A percentile compares a stretch with the other conserved stretches of the same genome.
These are phyloP conservation scores for Coffea eugenioides DNA, from an alignment of 257 asterid genomes.

Conservation along the genomic window DNA sequence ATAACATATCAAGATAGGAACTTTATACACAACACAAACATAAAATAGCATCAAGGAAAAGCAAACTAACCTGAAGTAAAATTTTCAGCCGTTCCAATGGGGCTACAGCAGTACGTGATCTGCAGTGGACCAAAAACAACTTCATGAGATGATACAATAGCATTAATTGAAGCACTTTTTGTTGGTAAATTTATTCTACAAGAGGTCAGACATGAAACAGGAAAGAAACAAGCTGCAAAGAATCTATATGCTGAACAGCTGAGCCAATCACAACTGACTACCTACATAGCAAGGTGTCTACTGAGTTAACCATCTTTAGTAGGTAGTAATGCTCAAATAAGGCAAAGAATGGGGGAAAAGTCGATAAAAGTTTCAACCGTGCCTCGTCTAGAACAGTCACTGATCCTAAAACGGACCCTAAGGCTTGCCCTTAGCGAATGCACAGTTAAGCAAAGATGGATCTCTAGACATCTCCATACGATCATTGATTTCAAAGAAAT, in stretches of 20 bases:
- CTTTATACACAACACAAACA: conserved; percentile 16
- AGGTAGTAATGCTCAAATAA: not conserved
- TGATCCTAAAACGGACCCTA: not conserved
- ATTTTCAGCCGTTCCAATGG: conserved; percentile 97
- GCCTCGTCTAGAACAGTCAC: not conserved
- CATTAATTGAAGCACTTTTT: not conserved
- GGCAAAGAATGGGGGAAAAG: not conserved
- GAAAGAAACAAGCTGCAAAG: not conserved
- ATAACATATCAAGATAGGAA: not conserved
- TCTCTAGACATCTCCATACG: too few relatives aligned
- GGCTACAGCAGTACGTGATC: conserved; percentile 98
- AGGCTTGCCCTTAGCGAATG: too few relatives aligned
- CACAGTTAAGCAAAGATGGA: too few relatives aligned
- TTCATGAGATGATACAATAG: not conserved
- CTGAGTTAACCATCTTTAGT: not conserved
- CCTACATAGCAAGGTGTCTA: not conserved
- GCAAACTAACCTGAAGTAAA: conserved; percentile 70
- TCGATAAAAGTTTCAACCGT: not conserved
- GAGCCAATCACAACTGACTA: not conserved
- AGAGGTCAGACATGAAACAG: not conserved
- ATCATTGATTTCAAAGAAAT: too few relatives aligned
- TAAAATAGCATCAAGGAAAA: not conserved
- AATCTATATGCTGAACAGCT: not conserved
- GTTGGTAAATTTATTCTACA: not conserved
- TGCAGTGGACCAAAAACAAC: conserved; percentile 35